These are phyloP conservation scores for Angomonas deanei DNA, from an alignment of 208 protist species.

Conservation along the genomic window DNA sequence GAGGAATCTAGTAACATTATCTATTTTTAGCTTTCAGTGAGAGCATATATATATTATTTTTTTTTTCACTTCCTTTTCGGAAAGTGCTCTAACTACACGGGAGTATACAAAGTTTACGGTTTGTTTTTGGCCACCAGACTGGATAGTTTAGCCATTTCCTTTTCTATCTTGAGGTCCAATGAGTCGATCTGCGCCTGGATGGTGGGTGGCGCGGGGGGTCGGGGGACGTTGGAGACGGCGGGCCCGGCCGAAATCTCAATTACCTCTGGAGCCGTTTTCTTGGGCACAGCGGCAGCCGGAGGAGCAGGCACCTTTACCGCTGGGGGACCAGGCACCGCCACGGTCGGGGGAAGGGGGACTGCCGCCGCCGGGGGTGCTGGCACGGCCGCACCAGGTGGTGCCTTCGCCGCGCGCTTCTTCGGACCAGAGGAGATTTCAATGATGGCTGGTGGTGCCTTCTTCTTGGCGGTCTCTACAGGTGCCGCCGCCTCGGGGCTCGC, in stretches of 20 bases:
- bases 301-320: constrained; percentile 13
- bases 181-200: constrained; percentile 6
- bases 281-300: constrained; percentile 10
- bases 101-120: neutral
- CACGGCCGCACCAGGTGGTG: too few species aligned
- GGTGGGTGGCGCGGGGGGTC: constrained; percentile 5
- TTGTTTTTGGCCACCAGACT: neutral
- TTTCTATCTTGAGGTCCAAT: constrained; percentile 1
- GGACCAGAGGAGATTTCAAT: constrained; percentile 8
- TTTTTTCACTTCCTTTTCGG: too few species aligned
- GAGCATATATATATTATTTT: too few species aligned
- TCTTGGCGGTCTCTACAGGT: neutral
- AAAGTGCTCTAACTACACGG: too few species aligned
- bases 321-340: constrained; percentile 5
- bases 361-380: too few species aligned
- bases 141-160: constrained; percentile 1
- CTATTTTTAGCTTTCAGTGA: too few species aligned
- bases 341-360: too few species aligned
- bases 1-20: too few species aligned
- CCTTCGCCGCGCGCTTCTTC: neutral
- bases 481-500: neutral
- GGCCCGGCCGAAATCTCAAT: neutral
- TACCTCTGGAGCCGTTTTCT: neutral
- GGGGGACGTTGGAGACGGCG: neutral
- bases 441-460: neutral